A percentile compares a stretch with the other conserved stretches of the same genome.
These are phyloP conservation scores for Apiospora koreana DNA, from an alignment of 2,329 filamentous ascomycete species.

Conservation along the genomic window DNA sequence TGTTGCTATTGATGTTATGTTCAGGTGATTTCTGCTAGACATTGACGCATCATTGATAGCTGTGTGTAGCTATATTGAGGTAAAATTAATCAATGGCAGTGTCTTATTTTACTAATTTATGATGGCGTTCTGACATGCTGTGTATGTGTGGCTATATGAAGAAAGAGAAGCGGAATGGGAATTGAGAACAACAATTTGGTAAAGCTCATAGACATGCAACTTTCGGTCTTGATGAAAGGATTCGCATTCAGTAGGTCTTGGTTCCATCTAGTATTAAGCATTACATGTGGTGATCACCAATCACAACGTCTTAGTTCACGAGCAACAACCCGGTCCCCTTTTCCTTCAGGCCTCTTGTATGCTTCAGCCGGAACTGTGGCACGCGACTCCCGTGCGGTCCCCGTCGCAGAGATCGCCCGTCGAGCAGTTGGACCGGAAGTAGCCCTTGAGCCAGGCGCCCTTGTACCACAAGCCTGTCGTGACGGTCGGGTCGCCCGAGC, in stretches of 20 bases:
- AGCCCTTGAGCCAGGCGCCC: neutral
- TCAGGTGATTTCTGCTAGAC: neutral
- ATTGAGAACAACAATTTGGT: neutral
- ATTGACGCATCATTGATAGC: too few relatives aligned
- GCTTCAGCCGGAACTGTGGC: neutral
- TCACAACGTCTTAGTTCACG: neutral
- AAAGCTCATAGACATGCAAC: neutral
- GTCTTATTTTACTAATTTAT: neutral
- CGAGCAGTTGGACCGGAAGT: neutral
- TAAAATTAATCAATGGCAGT: neutral
- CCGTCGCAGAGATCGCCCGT: neutral
- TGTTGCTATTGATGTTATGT: neutral
- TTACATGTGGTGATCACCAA: neutral
- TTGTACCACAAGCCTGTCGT: neutral
- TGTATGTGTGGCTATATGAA: neutral
- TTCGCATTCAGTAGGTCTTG: neutral
- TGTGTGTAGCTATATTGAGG: too few relatives aligned
- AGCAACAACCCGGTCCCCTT: neutral
- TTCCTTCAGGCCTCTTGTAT: too few relatives aligned
- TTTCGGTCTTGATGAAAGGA: neutral
- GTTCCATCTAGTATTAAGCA: neutral
- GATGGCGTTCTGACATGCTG: rapidly evolving
- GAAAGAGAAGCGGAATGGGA: neutral
- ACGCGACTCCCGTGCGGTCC: neutral
- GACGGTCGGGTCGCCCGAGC: neutral